phyloP scores from a whole-genome alignment of 257 asterid species.

The Gentiana straminea region DNA sequence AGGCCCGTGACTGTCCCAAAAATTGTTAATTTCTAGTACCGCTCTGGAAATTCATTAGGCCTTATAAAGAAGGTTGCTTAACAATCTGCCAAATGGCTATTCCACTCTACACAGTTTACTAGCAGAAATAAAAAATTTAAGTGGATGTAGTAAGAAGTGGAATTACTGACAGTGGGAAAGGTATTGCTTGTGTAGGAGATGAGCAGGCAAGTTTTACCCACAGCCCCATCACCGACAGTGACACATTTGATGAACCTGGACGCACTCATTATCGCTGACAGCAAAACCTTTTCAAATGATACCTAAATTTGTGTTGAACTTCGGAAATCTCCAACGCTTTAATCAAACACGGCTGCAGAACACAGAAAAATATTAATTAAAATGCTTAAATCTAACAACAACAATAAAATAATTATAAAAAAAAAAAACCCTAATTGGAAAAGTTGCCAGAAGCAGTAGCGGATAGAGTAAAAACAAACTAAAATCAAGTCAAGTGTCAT shows the following conservation, averaged over 20 bases:
- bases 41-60: no score
- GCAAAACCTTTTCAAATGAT: background rate
- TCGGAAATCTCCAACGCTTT: no score
- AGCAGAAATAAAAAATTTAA: no score
- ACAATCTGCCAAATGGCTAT: no score
- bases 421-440: background rate
- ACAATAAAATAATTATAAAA: background rate
- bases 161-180: slow-evolving; percentile 46
- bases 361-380: no score
- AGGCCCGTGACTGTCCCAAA: no score
- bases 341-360: no score
- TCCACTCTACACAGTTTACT: background rate
- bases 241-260: slow-evolving; percentile 78
- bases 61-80: no score
- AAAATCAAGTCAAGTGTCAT: no score
- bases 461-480: no score
- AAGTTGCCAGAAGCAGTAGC: no score
- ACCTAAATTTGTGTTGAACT: slow-evolving; percentile 12
- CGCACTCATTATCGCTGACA: slow-evolving; percentile 53
- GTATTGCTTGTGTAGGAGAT: slow-evolving; percentile 81
- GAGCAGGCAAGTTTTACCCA: slow-evolving; percentile 78
- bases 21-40: no score
- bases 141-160: background rate
- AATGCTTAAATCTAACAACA: background rate
- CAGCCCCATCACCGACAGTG: slow-evolving; percentile 82